phyloP scores from a whole-genome alignment of 768 basidiomycete genomes.

The Butyriboletus loyo region DNA sequence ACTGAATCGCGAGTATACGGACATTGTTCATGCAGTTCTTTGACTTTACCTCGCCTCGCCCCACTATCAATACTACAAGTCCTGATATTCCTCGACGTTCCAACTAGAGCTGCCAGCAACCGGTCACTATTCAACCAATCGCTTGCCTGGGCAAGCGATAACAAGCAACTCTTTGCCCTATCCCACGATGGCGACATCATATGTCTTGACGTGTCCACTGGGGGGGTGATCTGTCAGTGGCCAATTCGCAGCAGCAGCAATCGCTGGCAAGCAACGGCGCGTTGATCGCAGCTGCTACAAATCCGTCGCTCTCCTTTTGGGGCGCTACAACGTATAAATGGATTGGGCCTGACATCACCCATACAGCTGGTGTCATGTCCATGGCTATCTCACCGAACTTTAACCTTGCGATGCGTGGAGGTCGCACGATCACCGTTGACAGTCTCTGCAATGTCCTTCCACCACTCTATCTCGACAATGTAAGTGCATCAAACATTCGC shows the following conservation, averaged over 20 bases:
- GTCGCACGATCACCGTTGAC: not conserved
- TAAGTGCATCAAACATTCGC: not conserved
- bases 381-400: conserved; percentile 7
- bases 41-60: too few species aligned
- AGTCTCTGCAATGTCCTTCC: conserved; percentile 6
- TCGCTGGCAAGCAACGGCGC: conserved; percentile 3
- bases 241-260: not conserved
- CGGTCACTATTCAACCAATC: conserved; percentile 3
- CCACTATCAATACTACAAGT: too few species aligned
- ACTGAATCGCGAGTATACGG: too few species aligned
- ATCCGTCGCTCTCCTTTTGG: conserved; percentile 10
- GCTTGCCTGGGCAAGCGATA: conserved; percentile 3
- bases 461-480: not conserved
- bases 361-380: not conserved
- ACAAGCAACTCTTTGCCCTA: conserved; percentile 5
- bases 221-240: not conserved
- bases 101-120: too few species aligned
- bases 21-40: too few species aligned
- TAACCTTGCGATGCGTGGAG: not conserved
- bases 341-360: conserved; percentile 4
- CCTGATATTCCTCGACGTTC: too few species aligned
- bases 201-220: not conserved
- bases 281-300: conserved; percentile 1
- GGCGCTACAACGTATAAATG: conserved; percentile 3
- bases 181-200: conserved; percentile 1